Evolutionary conservation across 2,329 filamentous ascomycete species (phyloP).

Genomic region (Aspergillus sp.): DNA sequence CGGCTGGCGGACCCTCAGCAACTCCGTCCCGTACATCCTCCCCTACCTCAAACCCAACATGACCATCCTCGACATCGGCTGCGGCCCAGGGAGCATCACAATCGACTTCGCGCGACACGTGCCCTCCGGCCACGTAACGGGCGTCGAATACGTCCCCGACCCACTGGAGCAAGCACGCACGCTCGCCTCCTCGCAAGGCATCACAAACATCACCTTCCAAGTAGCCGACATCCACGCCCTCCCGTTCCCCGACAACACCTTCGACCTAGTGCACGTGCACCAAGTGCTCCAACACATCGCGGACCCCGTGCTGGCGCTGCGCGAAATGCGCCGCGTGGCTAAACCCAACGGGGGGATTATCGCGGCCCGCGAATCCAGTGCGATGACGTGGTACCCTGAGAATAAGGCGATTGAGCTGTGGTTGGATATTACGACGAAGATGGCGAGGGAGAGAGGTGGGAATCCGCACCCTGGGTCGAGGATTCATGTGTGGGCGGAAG

Average conservation of each 20-base stretch:
- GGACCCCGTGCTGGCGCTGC: conserved; percentile 53
- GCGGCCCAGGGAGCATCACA: conserved; percentile 49
- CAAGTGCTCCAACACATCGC: conserved; percentile 61
- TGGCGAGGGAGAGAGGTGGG: conserved; percentile 29
- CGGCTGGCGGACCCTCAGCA: conserved; percentile 36
- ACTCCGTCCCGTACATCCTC: conserved; percentile 45
- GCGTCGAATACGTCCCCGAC: conserved; percentile 37
- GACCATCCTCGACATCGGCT: conserved; percentile 49
- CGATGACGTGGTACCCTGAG: conserved; percentile 37
- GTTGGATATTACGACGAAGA: conserved; percentile 23
- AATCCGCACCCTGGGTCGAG: conserved; percentile 31
- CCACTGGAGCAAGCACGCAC: conserved; percentile 38
- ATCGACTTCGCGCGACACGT: conserved; percentile 42
- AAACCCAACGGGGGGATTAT: conserved; percentile 59
- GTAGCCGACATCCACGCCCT: conserved; percentile 47
- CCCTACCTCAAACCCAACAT: conserved; percentile 41
- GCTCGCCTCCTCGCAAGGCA: conserved; percentile 29
- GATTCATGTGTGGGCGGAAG: conserved; percentile 40
- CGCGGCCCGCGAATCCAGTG: conserved; percentile 48
- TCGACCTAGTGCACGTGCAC: conserved; percentile 63
- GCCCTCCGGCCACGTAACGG: conserved; percentile 41
- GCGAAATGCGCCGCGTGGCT: conserved; percentile 58
- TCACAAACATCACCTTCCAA: conserved; percentile 40
- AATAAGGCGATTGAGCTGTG: conserved; percentile 30
- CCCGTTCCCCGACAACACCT: conserved; percentile 47